Conservation (phyloP, 2,329 filamentous ascomycete genomes). For the Monosporascus sp. region DNA sequence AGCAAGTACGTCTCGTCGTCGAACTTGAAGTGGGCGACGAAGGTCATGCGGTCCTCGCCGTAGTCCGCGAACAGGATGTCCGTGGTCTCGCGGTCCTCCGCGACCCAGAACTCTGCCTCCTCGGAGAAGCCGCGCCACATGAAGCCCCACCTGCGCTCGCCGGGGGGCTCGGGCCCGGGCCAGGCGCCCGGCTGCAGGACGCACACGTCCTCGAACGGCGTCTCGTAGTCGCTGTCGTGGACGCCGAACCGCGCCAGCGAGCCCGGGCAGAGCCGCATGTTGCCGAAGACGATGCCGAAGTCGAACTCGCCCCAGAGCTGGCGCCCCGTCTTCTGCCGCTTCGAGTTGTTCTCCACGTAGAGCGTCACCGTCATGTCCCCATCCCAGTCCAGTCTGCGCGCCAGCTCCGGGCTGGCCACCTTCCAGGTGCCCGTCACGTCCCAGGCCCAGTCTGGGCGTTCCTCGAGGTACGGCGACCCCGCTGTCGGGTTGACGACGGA, state of each 20-base stretch:
- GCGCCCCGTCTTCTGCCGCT: constrained; percentile 7
- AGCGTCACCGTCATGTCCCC: constrained; percentile 4
- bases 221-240: neutral
- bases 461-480: constrained; percentile 6
- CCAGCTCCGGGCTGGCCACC: constrained; percentile 4
- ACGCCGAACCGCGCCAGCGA: neutral
- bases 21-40: constrained; percentile 1
- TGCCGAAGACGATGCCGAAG: neutral
- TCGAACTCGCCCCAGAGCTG: constrained; percentile 8
- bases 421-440: constrained; percentile 7
- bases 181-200: constrained; percentile 5
- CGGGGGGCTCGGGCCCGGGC: constrained; percentile 3
- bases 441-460: constrained; percentile 7
- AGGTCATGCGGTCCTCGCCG: constrained; percentile 2
- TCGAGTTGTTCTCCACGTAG: constrained; percentile 7
- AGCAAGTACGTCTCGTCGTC: neutral
- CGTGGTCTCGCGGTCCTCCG: constrained; percentile 2
- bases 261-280: constrained; percentile 1
- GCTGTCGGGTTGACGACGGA: constrained; percentile 3
- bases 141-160: constrained; percentile 5
- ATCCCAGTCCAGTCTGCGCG: neutral
- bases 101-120: neutral
- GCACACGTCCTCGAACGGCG: constrained; percentile 5
- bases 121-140: constrained; percentile 7
- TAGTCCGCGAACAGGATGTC: constrained; percentile 4